These are phyloP conservation scores for Aspergillus persii DNA, from an alignment of 2,329 filamentous ascomycete genomes.

Conservation along the genomic window DNA sequence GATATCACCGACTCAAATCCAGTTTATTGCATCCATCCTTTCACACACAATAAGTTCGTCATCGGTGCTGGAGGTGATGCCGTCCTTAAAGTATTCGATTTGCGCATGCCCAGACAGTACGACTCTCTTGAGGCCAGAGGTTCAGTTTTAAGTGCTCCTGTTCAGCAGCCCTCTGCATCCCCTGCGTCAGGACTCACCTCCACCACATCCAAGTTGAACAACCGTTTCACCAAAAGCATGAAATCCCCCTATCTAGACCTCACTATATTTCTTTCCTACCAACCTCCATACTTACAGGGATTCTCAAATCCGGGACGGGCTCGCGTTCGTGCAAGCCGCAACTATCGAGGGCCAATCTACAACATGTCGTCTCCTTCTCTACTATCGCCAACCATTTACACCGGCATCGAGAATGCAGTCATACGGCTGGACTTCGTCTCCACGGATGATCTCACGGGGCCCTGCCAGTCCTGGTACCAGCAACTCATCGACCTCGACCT, in stretches of 20 bases:
- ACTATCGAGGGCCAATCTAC: conserved; percentile 47
- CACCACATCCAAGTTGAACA: neutral
- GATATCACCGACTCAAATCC: conserved; percentile 59
- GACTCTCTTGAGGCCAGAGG: conserved; percentile 29
- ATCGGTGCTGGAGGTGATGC: conserved; percentile 57
- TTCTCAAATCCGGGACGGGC: conserved; percentile 10
- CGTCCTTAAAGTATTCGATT: conserved; percentile 61
- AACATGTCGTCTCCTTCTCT: conserved; percentile 45
- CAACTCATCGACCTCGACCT: conserved; percentile 30
- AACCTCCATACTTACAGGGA: conserved; percentile 14
- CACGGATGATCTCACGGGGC: conserved; percentile 41
- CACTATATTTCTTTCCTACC: conserved; percentile 43
- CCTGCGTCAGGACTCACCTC: neutral
- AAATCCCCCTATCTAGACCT: conserved; percentile 33
- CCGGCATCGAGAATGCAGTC: conserved; percentile 43
- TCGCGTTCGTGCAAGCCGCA: conserved; percentile 14
- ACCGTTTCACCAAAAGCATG: neutral
- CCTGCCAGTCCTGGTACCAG: conserved; percentile 32
- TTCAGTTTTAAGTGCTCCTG: neutral
- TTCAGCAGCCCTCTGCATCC: neutral
- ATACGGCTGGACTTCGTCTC: conserved; percentile 45
- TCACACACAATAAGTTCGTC: conserved; percentile 57
- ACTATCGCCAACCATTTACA: conserved; percentile 46
- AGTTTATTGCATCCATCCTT: conserved; percentile 57
- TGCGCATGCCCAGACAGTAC: conserved; percentile 50